A percentile compares a stretch with the other conserved stretches of the same genome.
Evolutionary conservation across 306 rosid species (phyloP).

Genomic region (Citrullus amarus): DNA sequence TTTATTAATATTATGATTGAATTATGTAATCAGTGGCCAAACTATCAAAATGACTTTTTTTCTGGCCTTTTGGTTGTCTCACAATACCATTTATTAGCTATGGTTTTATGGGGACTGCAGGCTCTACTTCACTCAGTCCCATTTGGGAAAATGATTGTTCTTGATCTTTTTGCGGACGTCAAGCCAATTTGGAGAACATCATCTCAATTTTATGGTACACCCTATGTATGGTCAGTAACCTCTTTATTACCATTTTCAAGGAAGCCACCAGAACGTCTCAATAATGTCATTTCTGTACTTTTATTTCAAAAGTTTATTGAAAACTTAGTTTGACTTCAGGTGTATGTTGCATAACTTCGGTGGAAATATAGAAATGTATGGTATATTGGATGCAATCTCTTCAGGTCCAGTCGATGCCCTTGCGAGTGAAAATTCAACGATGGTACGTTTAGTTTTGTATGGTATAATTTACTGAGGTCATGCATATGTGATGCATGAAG

Average conservation of each 20-base stretch:
- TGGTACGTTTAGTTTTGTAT: constrained; percentile 36
- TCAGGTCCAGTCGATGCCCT: constrained; percentile 90
- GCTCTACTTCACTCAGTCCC: constrained; percentile 93
- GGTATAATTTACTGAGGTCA: neutral
- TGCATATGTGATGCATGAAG: neutral
- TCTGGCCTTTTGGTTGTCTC: neutral
- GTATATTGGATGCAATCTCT: constrained; percentile 60
- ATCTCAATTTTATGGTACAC: constrained; percentile 82
- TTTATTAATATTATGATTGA: neutral
- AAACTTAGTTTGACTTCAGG: constrained; percentile 27
- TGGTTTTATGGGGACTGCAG: constrained; percentile 31
- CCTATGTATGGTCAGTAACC: constrained; percentile 75
- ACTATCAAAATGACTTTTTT: neutral
- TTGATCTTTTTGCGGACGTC: constrained; percentile 94
- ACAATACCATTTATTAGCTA: neutral
- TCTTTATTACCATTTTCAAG: neutral
- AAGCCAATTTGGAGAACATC: constrained; percentile 84
- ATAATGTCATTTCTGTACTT: neutral
- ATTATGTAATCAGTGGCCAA: neutral
- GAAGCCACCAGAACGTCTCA: neutral
- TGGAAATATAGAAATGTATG: constrained; percentile 96
- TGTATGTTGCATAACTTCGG: constrained; percentile 94
- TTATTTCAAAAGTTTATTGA: neutral
- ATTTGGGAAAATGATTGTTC: constrained; percentile 85
- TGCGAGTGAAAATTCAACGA: constrained; percentile 66